phyloP scores from a whole-genome alignment of 768 basidiomycete species.

The Trametes gibbosa region DNA sequence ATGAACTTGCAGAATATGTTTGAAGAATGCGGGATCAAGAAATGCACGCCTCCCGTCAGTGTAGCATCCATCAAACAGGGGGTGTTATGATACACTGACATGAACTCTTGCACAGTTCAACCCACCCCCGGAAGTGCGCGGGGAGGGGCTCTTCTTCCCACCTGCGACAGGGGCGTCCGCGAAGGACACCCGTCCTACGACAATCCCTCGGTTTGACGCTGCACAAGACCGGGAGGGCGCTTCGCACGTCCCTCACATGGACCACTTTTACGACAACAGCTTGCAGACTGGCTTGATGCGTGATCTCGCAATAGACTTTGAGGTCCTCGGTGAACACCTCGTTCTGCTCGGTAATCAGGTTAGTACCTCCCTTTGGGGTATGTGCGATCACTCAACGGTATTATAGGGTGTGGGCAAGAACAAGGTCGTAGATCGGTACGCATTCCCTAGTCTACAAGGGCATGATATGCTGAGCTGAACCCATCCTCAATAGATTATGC shows the following conservation, averaged over 20 bases:
- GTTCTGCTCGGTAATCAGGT: constrained; percentile 70
- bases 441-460: neutral
- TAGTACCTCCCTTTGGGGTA: neutral
- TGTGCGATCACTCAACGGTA: neutral
- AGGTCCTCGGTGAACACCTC: constrained; percentile 59
- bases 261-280: constrained; percentile 69
- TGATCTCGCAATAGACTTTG: constrained; percentile 61
- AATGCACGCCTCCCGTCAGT: constrained; percentile 41
- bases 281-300: constrained; percentile 66
- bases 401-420: constrained; percentile 67
- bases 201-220: constrained; percentile 49
- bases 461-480: neutral
- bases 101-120: constrained; percentile 39
- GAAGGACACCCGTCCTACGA: constrained; percentile 31
- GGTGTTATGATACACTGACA: neutral
- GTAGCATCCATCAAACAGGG: neutral
- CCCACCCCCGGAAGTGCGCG: constrained; percentile 42
- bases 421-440: constrained; percentile 61
- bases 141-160: constrained; percentile 46
- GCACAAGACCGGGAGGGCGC: constrained; percentile 52
- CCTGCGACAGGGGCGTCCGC: constrained; percentile 34
- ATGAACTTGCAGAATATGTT: constrained; percentile 51
- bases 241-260: constrained; percentile 65
- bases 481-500: constrained; percentile 40
- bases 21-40: constrained; percentile 47